Conservation (phyloP, 768 basidiomycete species). For the Cystobasidium ongulense region DNA sequence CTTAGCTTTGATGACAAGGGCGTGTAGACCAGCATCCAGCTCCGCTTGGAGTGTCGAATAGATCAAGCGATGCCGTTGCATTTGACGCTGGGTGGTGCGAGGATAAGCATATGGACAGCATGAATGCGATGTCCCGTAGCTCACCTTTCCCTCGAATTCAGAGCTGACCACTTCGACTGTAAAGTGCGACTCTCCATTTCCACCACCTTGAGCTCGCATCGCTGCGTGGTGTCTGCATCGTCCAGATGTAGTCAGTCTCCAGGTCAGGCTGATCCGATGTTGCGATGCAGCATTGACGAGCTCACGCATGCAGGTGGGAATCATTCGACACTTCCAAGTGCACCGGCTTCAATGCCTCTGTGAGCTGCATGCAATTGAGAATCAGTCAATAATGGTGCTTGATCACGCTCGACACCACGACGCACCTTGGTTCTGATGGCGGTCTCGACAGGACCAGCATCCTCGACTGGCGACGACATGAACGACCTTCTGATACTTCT, state of each 20-base stretch:
- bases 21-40: constrained; percentile 48
- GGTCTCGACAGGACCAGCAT: constrained; percentile 45
- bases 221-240: constrained; percentile 45
- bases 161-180: constrained; percentile 39
- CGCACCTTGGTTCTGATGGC: constrained; percentile 44
- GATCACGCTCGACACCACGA: background rate
- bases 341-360: constrained; percentile 44
- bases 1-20: constrained; percentile 47
- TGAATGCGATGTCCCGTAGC: background rate
- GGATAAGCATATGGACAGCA: background rate
- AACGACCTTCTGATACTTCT: background rate
- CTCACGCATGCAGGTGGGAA: constrained; percentile 33
- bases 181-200: constrained; percentile 48
- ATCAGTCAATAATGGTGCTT: background rate
- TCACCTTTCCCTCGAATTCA: constrained; percentile 40
- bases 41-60: constrained; percentile 48
- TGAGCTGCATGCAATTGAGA: constrained; percentile 41
- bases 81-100: constrained; percentile 43
- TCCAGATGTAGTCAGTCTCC: background rate
- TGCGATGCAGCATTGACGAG: background rate
- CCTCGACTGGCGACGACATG: constrained; percentile 32
- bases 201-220: constrained; percentile 47
- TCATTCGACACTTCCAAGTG: constrained; percentile 47
- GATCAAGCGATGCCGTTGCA: constrained; percentile 48
- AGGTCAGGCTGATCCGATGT: background rate